A percentile compares a stretch with the other conserved stretches of the same genome.
phyloP scores from a whole-genome alignment of 1,284 basidiomycete species.

The Apiotrichum siamense region DNA sequence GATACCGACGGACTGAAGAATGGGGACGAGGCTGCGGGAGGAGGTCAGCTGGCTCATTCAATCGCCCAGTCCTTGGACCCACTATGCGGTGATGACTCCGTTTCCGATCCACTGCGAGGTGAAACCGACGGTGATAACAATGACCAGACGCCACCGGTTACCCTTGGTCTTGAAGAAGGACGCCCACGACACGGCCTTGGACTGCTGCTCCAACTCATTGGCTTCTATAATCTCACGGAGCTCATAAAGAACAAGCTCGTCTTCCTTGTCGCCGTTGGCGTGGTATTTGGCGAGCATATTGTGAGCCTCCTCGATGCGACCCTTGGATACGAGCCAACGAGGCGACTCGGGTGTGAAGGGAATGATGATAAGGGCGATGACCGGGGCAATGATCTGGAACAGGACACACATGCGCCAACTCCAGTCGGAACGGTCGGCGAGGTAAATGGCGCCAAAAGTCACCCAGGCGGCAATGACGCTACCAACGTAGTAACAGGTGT shows the following conservation, averaged over 20 bases:
- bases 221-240: slow-evolving; percentile 22
- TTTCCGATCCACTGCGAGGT: slow-evolving; percentile 5
- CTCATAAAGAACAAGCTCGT: slow-evolving; percentile 19
- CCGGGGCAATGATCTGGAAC: slow-evolving; percentile 6
- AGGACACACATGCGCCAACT: slow-evolving; percentile 15
- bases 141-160: slow-evolving; percentile 49
- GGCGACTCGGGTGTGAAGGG: slow-evolving; percentile 37
- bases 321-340: slow-evolving; percentile 35
- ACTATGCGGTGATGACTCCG: not conserved
- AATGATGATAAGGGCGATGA: not conserved
- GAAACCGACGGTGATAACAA: slow-evolving; percentile 45
- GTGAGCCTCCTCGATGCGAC: slow-evolving; percentile 26
- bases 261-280: slow-evolving; percentile 19
- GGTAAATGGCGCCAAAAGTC: slow-evolving; percentile 15
- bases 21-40: slow-evolving; percentile 2
- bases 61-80: not conserved
- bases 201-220: slow-evolving; percentile 52
- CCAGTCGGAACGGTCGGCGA: slow-evolving; percentile 3
- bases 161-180: slow-evolving; percentile 32
- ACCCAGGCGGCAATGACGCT: slow-evolving; percentile 15
- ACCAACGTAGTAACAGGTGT: slow-evolving; percentile 11
- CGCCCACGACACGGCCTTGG: not conserved
- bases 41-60: too few species aligned
- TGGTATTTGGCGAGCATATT: slow-evolving; percentile 28
- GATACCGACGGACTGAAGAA: slow-evolving; percentile 19